A percentile compares a stretch with the other conserved stretches of the same genome.
Evolutionary conservation across 2,329 filamentous ascomycete species (phyloP).

Genomic region (Botrytis sinoallii): DNA sequence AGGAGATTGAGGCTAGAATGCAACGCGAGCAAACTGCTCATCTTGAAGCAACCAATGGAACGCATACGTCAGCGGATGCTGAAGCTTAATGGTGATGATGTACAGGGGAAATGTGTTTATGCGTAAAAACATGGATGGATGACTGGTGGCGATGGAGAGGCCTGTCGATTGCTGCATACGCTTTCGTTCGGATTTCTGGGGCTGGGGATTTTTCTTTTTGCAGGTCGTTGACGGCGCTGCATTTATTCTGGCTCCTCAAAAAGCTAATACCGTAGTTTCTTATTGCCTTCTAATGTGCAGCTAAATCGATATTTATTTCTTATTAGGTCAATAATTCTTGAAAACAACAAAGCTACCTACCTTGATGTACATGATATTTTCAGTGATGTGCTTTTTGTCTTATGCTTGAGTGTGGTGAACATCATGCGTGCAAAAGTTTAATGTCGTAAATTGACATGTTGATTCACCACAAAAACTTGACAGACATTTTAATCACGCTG

Average conservation of each 20-base stretch:
- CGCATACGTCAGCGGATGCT: conserved; percentile 24
- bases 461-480: not conserved
- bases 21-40: conserved; percentile 70
- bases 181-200: conserved; percentile 31
- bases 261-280: conserved; percentile 38
- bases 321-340: conserved; percentile 18
- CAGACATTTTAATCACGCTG: not conserved
- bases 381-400: not conserved
- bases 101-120: conserved; percentile 21
- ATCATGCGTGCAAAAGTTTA: not conserved
- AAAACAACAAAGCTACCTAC: not conserved
- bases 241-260: conserved; percentile 35
- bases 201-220: conserved; percentile 35
- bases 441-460: not conserved
- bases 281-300: conserved; percentile 39
- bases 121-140: conserved; percentile 23
- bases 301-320: conserved; percentile 34
- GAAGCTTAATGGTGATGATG: conserved; percentile 28
- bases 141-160: conserved; percentile 22
- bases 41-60: conserved; percentile 40
- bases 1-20: conserved; percentile 98
- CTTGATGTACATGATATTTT: not conserved
- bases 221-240: conserved; percentile 38
- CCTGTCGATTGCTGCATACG: conserved; percentile 26
- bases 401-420: not conserved